A percentile compares a stretch with the other conserved stretches of the same genome.
Conservation (phyloP, 768 basidiomycete genomes). For the Amanita rimosa region DNA sequence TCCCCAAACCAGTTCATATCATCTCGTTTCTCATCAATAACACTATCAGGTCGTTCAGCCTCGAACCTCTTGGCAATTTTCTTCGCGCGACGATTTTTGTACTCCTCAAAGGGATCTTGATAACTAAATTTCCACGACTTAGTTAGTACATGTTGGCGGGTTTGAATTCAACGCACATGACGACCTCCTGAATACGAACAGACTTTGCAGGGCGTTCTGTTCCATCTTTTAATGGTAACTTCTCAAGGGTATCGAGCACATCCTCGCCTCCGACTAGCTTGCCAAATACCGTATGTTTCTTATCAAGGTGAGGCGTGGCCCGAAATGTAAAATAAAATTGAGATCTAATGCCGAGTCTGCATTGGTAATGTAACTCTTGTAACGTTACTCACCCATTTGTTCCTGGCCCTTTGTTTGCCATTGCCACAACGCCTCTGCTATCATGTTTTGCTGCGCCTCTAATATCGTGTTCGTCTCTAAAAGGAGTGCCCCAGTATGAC, state of each 20-base stretch:
- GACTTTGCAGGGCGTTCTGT: slow-evolving; percentile 82
- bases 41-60: slow-evolving; percentile 21
- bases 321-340: slow-evolving; percentile 94
- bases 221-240: slow-evolving; percentile 68
- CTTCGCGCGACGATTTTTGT: slow-evolving; percentile 73
- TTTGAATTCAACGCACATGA: slow-evolving; percentile 50
- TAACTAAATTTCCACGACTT: slow-evolving; percentile 34
- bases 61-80: slow-evolving; percentile 53
- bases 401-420: slow-evolving; percentile 91
- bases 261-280: slow-evolving; percentile 95
- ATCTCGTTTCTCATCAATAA: slow-evolving; percentile 42
- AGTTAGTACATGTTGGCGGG: neutral
- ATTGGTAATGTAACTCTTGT: neutral
- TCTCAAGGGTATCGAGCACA: slow-evolving; percentile 75
- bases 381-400: slow-evolving; percentile 60
- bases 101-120: slow-evolving; percentile 93
- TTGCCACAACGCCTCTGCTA: slow-evolving; percentile 72
- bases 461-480: slow-evolving; percentile 86
- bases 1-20: slow-evolving; percentile 86
- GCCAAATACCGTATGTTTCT: slow-evolving; percentile 94
- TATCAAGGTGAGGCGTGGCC: slow-evolving; percentile 75
- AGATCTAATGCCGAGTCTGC: slow-evolving; percentile 35
- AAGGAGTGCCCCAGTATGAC: slow-evolving; percentile 91
- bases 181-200: slow-evolving; percentile 74
- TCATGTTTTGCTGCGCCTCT: slow-evolving; percentile 87